Conservation (phyloP, 495 filamentous ascomycete species). For the Penicillium turbatum region DNA sequence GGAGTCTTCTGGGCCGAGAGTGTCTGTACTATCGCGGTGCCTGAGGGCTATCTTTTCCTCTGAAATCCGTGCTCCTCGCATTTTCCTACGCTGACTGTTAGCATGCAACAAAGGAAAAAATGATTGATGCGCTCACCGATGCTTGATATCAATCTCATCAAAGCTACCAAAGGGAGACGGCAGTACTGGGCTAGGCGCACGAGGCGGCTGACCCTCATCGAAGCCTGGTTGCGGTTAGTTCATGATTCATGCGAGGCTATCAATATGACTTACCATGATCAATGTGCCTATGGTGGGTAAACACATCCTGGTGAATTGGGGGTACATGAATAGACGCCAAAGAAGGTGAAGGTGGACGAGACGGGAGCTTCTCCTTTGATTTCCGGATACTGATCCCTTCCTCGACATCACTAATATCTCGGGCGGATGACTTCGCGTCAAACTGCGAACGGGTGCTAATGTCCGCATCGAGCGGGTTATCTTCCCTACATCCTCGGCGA, state of each 20-base stretch:
- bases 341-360: constrained; percentile 35
- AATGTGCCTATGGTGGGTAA: constrained; percentile 81
- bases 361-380: constrained; percentile 18
- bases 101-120: neutral
- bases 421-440: constrained; percentile 11
- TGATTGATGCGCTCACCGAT: constrained; percentile 24
- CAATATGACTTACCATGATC: constrained; percentile 59
- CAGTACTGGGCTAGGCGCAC: constrained; percentile 34
- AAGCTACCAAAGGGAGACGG: constrained; percentile 27
- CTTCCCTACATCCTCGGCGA: neutral
- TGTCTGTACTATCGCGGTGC: constrained; percentile 12
- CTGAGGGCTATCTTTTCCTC: constrained; percentile 21
- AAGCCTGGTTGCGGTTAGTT: constrained; percentile 15
- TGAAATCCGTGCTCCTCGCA: constrained; percentile 6
- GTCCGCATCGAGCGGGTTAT: constrained; percentile 11
- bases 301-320: constrained; percentile 73
- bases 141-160: constrained; percentile 51
- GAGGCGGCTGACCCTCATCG: constrained; percentile 28
- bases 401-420: constrained; percentile 16
- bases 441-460: constrained; percentile 13
- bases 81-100: constrained; percentile 4
- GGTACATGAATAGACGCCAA: constrained; percentile 61
- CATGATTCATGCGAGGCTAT: neutral
- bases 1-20: constrained; percentile 10
- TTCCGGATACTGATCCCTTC: constrained; percentile 16